Evolutionary conservation across 331 rosid species (phyloP), one percentile per base, ranked within the genome.

Genomic region (Prunus yedoensis): DNA sequence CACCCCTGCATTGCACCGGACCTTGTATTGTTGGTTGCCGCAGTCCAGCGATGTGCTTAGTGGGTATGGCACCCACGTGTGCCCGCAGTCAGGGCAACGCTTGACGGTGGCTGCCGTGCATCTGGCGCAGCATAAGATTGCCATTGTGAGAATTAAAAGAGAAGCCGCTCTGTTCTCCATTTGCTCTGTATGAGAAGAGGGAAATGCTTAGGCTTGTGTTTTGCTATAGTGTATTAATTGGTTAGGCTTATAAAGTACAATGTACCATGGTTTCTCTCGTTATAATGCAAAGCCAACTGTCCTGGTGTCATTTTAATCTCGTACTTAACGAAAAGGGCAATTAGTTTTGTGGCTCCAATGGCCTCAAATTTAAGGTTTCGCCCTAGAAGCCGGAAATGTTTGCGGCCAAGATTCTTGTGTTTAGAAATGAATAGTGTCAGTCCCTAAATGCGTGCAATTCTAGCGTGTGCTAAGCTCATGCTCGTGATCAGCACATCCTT

Each of bases 21-120:
- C 64, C 60, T 53, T 85, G 71, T 85, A 83, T 18, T 1, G 18
- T 21, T 79, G 86, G 70, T 80, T 74, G 1, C 91, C 87, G 1
- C 89, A 87, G 25, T 80, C 79, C n/a, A 83, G 81, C 63, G 79
- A 71, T 0, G 86, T 85, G 79, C 91, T 85, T 16, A 87, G 71
- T 0, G 91, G 89, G 52, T 78, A 87, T 0, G 89, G 87, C 51
- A 85, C 91, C 10, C 81, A 62, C 18, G 5, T 69, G 4, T 54
- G 66, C 47, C 90, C 88, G 1, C 90, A 86, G 38, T 79, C 75
- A 2, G 54, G 47, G 16, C 90, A 87, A 1, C 50, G 68, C 3
- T 50, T 68, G 10, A 67, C 59, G 2, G 50, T 21, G 17, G 80
- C 78, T 11, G 3, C 8, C 2, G 15, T 23, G 30, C 6, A 17